phyloP scores from a whole-genome alignment of 805 yeast genomes.

The Starmerella scarabaei region DNA sequence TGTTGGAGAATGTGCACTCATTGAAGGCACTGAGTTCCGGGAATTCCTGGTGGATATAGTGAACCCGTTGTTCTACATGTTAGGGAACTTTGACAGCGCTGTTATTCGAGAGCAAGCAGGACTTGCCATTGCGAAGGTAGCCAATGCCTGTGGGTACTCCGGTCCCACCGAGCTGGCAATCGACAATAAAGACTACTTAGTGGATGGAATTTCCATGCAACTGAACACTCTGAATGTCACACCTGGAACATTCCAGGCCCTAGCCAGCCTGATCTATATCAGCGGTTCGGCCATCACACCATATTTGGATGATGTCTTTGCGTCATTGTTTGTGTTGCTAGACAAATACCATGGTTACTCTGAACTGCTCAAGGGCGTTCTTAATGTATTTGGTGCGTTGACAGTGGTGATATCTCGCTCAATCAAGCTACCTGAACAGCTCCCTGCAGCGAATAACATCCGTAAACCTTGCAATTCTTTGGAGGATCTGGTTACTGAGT shows the following conservation, averaged over 20 bases:
- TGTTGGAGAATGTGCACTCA: conserved; percentile 16
- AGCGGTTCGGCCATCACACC: conserved; percentile 55
- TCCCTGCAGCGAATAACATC: neutral
- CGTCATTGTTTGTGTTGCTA: conserved; percentile 59
- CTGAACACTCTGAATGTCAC: conserved; percentile 59
- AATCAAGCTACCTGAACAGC: conserved; percentile 1
- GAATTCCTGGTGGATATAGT: conserved; percentile 56
- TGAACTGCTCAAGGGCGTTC: conserved; percentile 56
- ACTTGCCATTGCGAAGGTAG: conserved; percentile 38
- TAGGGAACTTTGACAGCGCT: conserved; percentile 42
- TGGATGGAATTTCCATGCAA: conserved; percentile 62
- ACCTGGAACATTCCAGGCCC: conserved; percentile 58
- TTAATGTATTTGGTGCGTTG: conserved; percentile 40
- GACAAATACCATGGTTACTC: conserved; percentile 80
- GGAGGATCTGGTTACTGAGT: conserved; percentile 19
- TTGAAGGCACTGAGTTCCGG: conserved; percentile 29
- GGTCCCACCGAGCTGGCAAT: conserved; percentile 44
- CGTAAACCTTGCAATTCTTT: conserved; percentile 1
- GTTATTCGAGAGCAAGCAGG: conserved; percentile 40
- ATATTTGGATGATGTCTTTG: conserved; percentile 59
- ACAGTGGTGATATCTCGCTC: conserved; percentile 2
- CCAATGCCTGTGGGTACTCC: conserved; percentile 36
- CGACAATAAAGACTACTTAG: conserved; percentile 64
- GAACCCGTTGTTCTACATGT: conserved; percentile 57
- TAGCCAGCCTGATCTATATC: conserved; percentile 54